A percentile compares a stretch with the other conserved stretches of the same genome.
Evolutionary conservation across 768 basidiomycete genomes (phyloP).

Genomic region (Mycena kentingensis): DNA sequence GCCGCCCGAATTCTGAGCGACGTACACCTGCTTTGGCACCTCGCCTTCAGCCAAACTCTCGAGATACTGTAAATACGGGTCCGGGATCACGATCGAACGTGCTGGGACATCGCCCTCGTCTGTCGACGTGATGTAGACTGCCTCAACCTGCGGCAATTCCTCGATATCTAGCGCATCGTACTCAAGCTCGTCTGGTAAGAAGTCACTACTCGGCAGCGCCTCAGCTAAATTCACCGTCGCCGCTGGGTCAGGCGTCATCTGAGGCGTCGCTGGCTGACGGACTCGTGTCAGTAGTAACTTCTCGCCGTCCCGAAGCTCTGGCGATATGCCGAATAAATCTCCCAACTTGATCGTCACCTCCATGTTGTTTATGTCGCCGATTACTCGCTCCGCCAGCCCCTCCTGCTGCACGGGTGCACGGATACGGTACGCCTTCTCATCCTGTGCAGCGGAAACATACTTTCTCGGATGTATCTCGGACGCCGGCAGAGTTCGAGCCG

Average conservation of each 20-base stretch:
- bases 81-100: background rate
- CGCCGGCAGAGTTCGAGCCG: constrained; percentile 10
- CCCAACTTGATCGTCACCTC: background rate
- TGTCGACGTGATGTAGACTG: background rate
- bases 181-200: background rate
- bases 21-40: constrained; percentile 1
- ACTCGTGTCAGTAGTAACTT: background rate
- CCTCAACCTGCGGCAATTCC: background rate
- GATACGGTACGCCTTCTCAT: background rate
- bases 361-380: background rate
- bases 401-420: background rate
- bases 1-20: background rate
- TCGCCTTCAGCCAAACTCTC: background rate
- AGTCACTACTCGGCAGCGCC: no score
- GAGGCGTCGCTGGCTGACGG: background rate
- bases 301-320: background rate
- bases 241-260: no score
- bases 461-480: background rate
- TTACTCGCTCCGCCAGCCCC: background rate
- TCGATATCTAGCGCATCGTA: background rate
- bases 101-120: background rate
- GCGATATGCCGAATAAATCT: constrained; percentile 1
- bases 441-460: background rate
- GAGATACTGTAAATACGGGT: constrained; percentile 2
- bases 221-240: no score